Evolutionary conservation across 164 flowering plant species (phyloP), one percentile per base, ranked within the genome.

Genomic region (Malania oleifera): DNA sequence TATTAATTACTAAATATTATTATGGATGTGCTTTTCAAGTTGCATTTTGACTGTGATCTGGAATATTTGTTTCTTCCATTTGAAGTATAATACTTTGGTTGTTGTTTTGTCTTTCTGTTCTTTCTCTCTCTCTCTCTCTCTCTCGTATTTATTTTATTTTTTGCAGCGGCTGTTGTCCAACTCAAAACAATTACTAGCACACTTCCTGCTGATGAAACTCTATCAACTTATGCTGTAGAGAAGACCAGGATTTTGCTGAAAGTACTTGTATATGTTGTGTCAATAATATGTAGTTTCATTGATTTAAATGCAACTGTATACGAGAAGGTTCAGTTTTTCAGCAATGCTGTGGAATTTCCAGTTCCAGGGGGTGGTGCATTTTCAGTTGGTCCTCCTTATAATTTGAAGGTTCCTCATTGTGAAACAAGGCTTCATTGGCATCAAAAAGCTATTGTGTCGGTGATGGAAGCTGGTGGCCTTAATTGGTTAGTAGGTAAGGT

Each of bases 401-500:
- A 55, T 61, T 45, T 23, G 19, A 67, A 63, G 25, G 50, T 45
- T 59, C 52, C 67, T 51, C 23, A 52, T 52, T 59, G 64, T 72
- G 90, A 80, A 64, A 50, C 68, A 71, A 70, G 67, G 59, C 62
- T 79, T n/a, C 73, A 64, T 13, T 93, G 97, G 97, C 91, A 80
- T 57, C 90, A 83, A 61, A 88, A 77, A 66, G 89, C 99, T 54
- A 74, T 86, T 64, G 70, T 82, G n/a, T 82, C 89, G 13, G 82
- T 90, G 59, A 86, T 90, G 96, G 99, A 93, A 80, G 97, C 97
- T 66, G 99, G 99, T 70, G 97, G 99, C 40, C 86, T 93, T 62
- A 93, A 90, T 74, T 93, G 99, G 99, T 90, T 90, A 84, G 88
- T 90, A 93, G 99, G 99, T 93, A 90, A 93, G 88, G 95, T 89